Conservation (phyloP, 441 rosid genomes). For the Syzygium syzygioides region DNA sequence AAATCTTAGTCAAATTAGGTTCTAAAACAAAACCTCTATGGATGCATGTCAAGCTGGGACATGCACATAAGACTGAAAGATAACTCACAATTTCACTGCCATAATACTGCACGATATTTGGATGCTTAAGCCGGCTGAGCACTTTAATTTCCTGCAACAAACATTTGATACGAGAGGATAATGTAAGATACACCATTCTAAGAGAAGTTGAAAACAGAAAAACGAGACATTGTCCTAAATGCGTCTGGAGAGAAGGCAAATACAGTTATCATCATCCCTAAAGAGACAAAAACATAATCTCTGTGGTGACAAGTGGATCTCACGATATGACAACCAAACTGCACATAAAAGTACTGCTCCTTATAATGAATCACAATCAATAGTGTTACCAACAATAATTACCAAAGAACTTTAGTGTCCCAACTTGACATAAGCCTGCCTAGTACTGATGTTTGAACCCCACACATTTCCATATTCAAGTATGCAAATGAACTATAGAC, state of each 20-base stretch:
- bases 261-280: not conserved
- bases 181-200: not conserved
- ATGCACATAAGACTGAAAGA: not conserved
- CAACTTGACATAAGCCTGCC: not conserved
- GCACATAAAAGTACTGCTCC: not conserved
- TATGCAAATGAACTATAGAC: not conserved
- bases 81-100: slow-evolving; percentile 93
- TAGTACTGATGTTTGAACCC: not conserved
- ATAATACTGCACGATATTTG: slow-evolving; percentile 93
- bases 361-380: not conserved
- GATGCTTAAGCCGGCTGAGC: slow-evolving; percentile 89
- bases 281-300: not conserved
- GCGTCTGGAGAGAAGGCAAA: not conserved
- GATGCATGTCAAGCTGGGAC: not conserved
- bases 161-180: slow-evolving; percentile 5
- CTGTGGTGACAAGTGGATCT: not conserved
- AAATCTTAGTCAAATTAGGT: not conserved
- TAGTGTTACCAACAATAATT: not conserved
- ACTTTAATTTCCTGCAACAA: slow-evolving; percentile 79
- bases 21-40: not conserved
- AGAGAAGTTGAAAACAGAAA: not conserved
- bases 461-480: not conserved
- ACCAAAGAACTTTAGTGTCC: not conserved
- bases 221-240: not conserved
- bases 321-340: not conserved